Percentiles rank a stretch among this genome's conserved stretches.
phyloP scores from a whole-genome alignment of 345 rosid species.

The Conringia planisiliqua region DNA sequence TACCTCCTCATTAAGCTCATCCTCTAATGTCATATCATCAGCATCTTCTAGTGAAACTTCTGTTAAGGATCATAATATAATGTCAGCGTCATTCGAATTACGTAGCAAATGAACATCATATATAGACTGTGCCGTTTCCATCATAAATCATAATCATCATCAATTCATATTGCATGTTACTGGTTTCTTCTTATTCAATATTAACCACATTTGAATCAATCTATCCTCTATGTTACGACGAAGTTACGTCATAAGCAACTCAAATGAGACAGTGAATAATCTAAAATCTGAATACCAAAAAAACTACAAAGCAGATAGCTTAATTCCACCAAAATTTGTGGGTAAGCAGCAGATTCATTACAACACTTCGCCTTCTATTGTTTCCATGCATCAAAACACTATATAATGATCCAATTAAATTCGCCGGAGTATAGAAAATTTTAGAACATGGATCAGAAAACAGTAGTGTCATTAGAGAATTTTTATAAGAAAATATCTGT shows the following conservation, averaged over 20 bases:
- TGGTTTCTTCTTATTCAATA: neutral
- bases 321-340: neutral
- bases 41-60: slow-evolving; percentile 39
- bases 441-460: neutral
- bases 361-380: neutral
- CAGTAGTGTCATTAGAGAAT: neutral
- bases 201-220: neutral
- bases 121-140: neutral
- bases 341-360: neutral
- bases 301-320: neutral
- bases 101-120: slow-evolving; percentile 20
- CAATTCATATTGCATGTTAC: neutral
- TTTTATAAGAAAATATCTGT: neutral
- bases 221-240: neutral
- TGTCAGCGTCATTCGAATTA: slow-evolving; percentile 50
- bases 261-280: neutral
- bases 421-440: too few relatives aligned
- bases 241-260: neutral
- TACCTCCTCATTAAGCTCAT: slow-evolving; percentile 60
- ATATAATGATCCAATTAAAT: too few relatives aligned
- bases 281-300: neutral
- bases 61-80: slow-evolving; percentile 29
- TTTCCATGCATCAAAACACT: neutral
- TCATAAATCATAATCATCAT: neutral
- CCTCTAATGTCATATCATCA: slow-evolving; percentile 68